phyloP scores from a whole-genome alignment of 1,284 basidiomycete genomes.

The Malassezia brasiliensis region DNA sequence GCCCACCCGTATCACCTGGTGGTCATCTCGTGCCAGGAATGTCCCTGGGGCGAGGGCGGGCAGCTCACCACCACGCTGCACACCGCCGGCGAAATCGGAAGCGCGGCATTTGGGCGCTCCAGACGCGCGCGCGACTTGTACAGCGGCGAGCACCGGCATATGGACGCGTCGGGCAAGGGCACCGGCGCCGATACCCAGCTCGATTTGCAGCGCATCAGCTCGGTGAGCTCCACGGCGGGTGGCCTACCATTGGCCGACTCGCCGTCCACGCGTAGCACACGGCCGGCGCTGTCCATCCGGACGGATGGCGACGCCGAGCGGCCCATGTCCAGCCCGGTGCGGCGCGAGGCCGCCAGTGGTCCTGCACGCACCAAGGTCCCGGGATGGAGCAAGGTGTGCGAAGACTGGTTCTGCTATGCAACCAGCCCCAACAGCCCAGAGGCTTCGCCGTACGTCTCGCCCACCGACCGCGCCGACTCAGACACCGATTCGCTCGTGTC shows the following conservation, averaged over 20 bases:
- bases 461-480: background rate
- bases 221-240: background rate
- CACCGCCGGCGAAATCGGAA: slow-evolving; percentile 39
- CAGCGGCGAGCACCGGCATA: slow-evolving; percentile 4
- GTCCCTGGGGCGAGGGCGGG: slow-evolving; percentile 42
- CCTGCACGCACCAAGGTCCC: background rate
- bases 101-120: slow-evolving; percentile 20
- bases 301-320: background rate
- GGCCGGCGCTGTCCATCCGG: background rate
- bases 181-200: background rate
- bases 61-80: slow-evolving; percentile 34
- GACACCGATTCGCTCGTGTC: background rate
- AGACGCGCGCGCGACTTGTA: slow-evolving; percentile 11
- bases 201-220: background rate
- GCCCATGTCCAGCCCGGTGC: background rate
- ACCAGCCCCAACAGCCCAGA: background rate
- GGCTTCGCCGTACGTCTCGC: background rate
- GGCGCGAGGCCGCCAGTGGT: background rate
- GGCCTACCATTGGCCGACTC: too few species aligned
- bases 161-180: background rate
- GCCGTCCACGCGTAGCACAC: too few species aligned
- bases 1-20: slow-evolving; percentile 69
- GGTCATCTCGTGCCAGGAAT: slow-evolving; percentile 64
- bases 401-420: slow-evolving; percentile 16
- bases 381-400: slow-evolving; percentile 49